Percentiles rank a stretch among this genome's conserved stretches.
Evolutionary conservation across 2,329 filamentous ascomycete species (phyloP).

Genomic region (Sporothrix variecibatus): DNA sequence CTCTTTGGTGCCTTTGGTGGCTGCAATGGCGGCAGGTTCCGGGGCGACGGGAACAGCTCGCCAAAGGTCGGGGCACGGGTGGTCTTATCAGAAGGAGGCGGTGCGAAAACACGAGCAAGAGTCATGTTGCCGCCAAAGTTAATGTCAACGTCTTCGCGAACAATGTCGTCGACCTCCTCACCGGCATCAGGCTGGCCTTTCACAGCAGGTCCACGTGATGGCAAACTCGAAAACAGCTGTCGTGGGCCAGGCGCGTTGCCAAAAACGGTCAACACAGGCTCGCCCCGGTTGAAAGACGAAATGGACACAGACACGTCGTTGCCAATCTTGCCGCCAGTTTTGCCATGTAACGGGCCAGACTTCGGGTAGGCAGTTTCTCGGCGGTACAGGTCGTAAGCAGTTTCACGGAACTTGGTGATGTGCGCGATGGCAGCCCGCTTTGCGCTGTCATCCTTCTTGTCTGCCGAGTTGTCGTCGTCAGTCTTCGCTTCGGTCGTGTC

Average conservation of each 20-base stretch:
- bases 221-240: slow-evolving; percentile 85
- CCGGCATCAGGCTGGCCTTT: slow-evolving; percentile 25
- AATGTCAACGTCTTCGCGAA: slow-evolving; percentile 29
- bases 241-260: slow-evolving; percentile 73
- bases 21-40: slow-evolving; percentile 65
- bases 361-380: slow-evolving; percentile 59
- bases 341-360: slow-evolving; percentile 35
- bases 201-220: slow-evolving; percentile 47
- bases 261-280: slow-evolving; percentile 69
- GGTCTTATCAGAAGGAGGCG: slow-evolving; percentile 46
- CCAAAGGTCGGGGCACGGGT: slow-evolving; percentile 66
- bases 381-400: slow-evolving; percentile 62
- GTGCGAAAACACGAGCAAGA: slow-evolving; percentile 64
- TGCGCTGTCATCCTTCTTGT: slow-evolving; percentile 11
- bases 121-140: slow-evolving; percentile 52
- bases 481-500: neutral
- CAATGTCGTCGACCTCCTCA: slow-evolving; percentile 59
- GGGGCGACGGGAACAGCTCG: slow-evolving; percentile 70
- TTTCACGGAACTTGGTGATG: slow-evolving; percentile 61
- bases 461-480: neutral
- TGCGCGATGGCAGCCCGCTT: slow-evolving; percentile 45
- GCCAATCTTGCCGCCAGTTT: slow-evolving; percentile 11
- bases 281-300: slow-evolving; percentile 43
- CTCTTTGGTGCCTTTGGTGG: slow-evolving; percentile 72
- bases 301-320: neutral